Evolutionary conservation across 257 asterid genomes (phyloP), one percentile per base, ranked within the genome.

Genomic region (Petunia secreta): DNA sequence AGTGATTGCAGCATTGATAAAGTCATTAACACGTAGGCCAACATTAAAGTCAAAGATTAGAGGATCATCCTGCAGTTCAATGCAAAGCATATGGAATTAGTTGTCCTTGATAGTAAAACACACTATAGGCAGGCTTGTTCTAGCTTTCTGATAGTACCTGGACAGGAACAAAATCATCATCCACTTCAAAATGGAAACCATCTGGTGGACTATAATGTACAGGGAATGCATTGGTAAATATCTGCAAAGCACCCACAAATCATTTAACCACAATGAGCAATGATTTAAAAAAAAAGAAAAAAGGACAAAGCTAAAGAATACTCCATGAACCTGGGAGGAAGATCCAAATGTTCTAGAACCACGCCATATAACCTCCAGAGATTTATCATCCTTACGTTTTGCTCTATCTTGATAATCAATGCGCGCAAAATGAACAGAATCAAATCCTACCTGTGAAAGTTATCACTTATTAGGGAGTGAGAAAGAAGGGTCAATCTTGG

Each of bases 381-480:
- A 73, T 85, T 90, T 94, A 84, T 91, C 94, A 44, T 7, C 91
- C 80, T 85, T 89, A 6, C 98, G 93, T 74, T 81, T 87, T 15
- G 87, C 97, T 86, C 97, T 88, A 64, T 94, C 98, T 89, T 94
- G 97, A 84, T 92, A 94, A 86, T 94, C 97, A 82, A 94, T 84
- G 69, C 98, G 93, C 62, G 96, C 97, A 87, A 94, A 92, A 85
- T 92, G 97, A 65, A 92, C 52, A 74, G 98, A 94, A 82, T 94
- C 98, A 78, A 94, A 92, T 43, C 97, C 98, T 50, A 92, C 79
- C 97, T 94, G 68, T 78, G 80, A 34, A 82, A 74, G 77, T 46
- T 69, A 46, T 5, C 41, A 74, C 75, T 46, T 69, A 46, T 5
- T 16, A 6, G 6, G 77, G 59, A 69, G 77, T 46, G 63, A 50